Evolutionary conservation across 2,329 filamentous ascomycete species (phyloP).

Genomic region (Orbilia ellipsospora): DNA sequence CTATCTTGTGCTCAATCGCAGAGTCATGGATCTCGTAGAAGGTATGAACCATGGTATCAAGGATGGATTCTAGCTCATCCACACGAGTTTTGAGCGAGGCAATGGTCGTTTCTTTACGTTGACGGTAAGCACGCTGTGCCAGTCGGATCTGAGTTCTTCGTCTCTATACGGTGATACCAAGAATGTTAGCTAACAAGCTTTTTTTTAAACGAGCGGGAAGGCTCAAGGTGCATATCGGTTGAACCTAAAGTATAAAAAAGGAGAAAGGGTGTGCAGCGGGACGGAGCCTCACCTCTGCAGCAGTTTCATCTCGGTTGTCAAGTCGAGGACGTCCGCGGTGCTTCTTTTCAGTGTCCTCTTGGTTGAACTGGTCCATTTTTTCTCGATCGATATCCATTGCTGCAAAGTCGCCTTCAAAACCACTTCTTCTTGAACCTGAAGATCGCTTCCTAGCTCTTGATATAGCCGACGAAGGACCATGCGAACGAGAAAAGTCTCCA

Average conservation of each 20-base stretch:
- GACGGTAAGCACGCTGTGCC: slow-evolving; percentile 84
- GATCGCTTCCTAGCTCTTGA: slow-evolving; percentile 50
- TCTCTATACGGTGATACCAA: slow-evolving; percentile 67
- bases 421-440: slow-evolving; percentile 53
- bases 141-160: slow-evolving; percentile 87
- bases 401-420: slow-evolving; percentile 49
- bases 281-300: slow-evolving; percentile 74
- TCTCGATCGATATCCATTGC: slow-evolving; percentile 53
- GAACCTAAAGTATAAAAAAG: slow-evolving; percentile 25
- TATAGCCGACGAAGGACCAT: slow-evolving; percentile 50
- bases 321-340: slow-evolving; percentile 78
- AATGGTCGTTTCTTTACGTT: slow-evolving; percentile 85
- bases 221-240: slow-evolving; percentile 36
- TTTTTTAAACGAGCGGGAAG: slow-evolving; percentile 23
- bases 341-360: slow-evolving; percentile 69
- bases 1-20: slow-evolving; percentile 64
- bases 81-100: slow-evolving; percentile 77
- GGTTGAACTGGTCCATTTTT: slow-evolving; percentile 53
- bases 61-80: slow-evolving; percentile 73
- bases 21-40: slow-evolving; percentile 76
- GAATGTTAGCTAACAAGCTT: slow-evolving; percentile 23
- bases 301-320: slow-evolving; percentile 80
- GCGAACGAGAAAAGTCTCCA: slow-evolving; percentile 47
- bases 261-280: slow-evolving; percentile 50
- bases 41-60: slow-evolving; percentile 78